Conservation (phyloP, 179 eudicot species). For the Carnegiea gigantea region DNA sequence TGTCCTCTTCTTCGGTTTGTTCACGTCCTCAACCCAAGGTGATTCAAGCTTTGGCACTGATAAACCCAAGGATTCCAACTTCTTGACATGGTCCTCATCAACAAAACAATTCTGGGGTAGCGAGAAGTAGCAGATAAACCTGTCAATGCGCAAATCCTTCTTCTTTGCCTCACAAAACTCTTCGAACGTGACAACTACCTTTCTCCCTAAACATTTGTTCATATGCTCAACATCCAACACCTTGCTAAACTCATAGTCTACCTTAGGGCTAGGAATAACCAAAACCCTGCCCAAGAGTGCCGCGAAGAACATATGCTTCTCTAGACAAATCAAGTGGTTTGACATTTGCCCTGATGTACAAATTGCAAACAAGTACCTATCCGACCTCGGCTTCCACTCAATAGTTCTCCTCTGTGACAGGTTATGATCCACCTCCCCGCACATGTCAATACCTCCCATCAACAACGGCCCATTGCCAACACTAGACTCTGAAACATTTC, state of each 20-base stretch:
- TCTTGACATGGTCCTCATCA: slow-evolving; percentile 85
- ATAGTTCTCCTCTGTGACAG: slow-evolving; percentile 56
- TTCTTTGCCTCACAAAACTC: slow-evolving; percentile 70
- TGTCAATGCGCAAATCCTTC: slow-evolving; percentile 68
- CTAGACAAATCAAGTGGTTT: slow-evolving; percentile 90
- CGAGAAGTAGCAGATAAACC: slow-evolving; percentile 82
- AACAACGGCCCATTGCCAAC: slow-evolving; percentile 40
- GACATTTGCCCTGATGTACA: slow-evolving; percentile 97
- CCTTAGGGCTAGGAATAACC: slow-evolving; percentile 82
- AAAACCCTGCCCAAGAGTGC: slow-evolving; percentile 73
- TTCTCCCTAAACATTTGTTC: slow-evolving; percentile 77
- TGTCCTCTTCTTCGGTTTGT: slow-evolving; percentile 63
- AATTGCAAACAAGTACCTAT: slow-evolving; percentile 75
- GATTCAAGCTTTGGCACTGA: slow-evolving; percentile 73
- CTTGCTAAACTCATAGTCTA: slow-evolving; percentile 68
- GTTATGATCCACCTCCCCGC: slow-evolving; percentile 58
- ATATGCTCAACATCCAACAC: slow-evolving; percentile 88
- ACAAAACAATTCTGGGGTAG: slow-evolving; percentile 64
- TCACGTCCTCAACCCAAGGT: slow-evolving; percentile 85
- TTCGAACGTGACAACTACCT: slow-evolving; percentile 75
- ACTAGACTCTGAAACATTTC: slow-evolving; percentile 33
- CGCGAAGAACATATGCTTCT: slow-evolving; percentile 98
- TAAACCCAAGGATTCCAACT: slow-evolving; percentile 74
- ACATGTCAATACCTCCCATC: slow-evolving; percentile 37
- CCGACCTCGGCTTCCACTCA: slow-evolving; percentile 75